Base-by-base conservation (phyloP, 345 rosid genomes). In the Gynandropsis gynandra region DNA sequence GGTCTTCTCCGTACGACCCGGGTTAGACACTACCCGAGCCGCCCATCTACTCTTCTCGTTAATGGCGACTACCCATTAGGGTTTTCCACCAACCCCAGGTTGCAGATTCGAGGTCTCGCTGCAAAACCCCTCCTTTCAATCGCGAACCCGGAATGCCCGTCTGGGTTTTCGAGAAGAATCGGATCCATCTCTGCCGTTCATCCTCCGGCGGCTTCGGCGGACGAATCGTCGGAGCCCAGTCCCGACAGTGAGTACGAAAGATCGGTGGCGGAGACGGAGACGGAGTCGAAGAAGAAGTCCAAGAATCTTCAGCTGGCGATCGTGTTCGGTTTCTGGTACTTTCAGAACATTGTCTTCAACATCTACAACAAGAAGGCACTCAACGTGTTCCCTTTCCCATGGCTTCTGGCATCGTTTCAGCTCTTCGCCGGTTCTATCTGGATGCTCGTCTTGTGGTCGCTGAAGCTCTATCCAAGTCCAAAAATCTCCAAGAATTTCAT, bases 371-470 rank as follows among this genome's bases (percentile, higher is more conserved):
- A 90, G 66, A 80, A 90, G 61, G 89, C 83, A 8, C 67, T 90
- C 59, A 87, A 87, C 20, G 76, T 90, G 50, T 87, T 90, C 60
- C 92, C 98, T 4, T 90, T 67, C 54, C 98, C 98, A 10, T 90
- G 98, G 98, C 87, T 90, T 62, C 90, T 90, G 6, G 98, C 96
- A 16, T 81, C 98, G 11, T 82, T 90, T 53, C 96, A 90, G 79
- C 90, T 90, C 42, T 73, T 87, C 17, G 87, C 83, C 6, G 98
- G 98, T 14, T 90, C 95, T 13, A 21, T 84, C 50, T 87, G 98
- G 96, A 90, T 90, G 98, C n/a, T 84, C 4, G 45, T 70, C 51
- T 67, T 87, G 42, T 90, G 96, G 98, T 70, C 83, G 6, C 69
- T 82, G 4, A 84, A 87, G 72, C 74, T 87, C 9, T 95, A 90